Conservation (phyloP, 768 basidiomycete genomes). For the Hygrocybe punicea region DNA sequence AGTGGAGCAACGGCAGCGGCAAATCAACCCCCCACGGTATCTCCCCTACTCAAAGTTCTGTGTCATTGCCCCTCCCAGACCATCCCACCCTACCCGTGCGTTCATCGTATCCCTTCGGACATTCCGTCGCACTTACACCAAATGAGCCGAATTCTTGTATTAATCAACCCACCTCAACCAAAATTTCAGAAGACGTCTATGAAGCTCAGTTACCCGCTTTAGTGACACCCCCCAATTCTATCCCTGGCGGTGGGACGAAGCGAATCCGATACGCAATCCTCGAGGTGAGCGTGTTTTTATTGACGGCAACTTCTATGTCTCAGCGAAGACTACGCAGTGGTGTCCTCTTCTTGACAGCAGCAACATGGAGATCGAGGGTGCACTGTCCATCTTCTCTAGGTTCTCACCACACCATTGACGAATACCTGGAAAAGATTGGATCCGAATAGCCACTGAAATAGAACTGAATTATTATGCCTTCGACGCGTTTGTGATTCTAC, state of each 20-base stretch:
- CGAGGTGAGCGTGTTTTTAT: conserved; percentile 49
- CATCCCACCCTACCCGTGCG: conserved; percentile 55
- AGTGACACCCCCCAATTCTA: conserved; percentile 70
- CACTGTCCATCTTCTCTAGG: conserved; percentile 2
- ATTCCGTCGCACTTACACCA: conserved; percentile 31
- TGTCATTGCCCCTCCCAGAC: conserved; percentile 18
- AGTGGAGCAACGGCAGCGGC: conserved; percentile 65
- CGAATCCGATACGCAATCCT: conserved; percentile 82
- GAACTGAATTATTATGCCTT: conserved; percentile 83
- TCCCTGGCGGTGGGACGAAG: conserved; percentile 61
- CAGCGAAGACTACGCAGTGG: conserved; percentile 52
- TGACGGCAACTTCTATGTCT: not conserved
- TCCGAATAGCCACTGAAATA: conserved; percentile 86
- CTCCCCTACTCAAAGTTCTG: conserved; percentile 10
- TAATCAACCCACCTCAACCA: conserved; percentile 40
- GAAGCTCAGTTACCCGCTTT: conserved; percentile 72
- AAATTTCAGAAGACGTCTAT: conserved; percentile 61
- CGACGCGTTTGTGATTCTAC: conserved; percentile 87
- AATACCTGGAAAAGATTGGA: conserved; percentile 62
- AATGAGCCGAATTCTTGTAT: conserved; percentile 4
- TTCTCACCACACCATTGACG: conserved; percentile 5
- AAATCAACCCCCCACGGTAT: conserved; percentile 46
- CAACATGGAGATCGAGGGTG: conserved; percentile 81
- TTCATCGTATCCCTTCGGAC: conserved; percentile 66
- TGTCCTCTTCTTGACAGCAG: conserved; percentile 84